Percentiles rank a stretch among this genome's conserved stretches.
phyloP scores from a whole-genome alignment of 495 filamentous ascomycete species.

The Cenococcum geophilum region DNA sequence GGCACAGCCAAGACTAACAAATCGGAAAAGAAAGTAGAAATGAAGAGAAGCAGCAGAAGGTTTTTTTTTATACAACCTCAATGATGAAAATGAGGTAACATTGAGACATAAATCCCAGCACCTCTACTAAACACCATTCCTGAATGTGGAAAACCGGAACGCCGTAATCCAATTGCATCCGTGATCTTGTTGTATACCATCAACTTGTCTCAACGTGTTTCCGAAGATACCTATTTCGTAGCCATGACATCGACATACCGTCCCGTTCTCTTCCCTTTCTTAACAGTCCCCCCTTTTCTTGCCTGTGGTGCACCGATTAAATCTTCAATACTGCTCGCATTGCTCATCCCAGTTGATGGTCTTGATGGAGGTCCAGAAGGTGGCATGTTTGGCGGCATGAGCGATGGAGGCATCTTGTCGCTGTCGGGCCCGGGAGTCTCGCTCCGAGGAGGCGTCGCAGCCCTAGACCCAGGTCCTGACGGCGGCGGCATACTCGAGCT shows the following conservation, averaged over 20 bases:
- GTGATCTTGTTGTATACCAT: not conserved
- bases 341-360: constrained; percentile 57
- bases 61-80: not conserved
- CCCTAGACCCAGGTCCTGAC: constrained; percentile 9
- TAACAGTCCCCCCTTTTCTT: constrained; percentile 60
- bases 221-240: constrained; percentile 25
- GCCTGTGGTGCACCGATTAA: constrained; percentile 63
- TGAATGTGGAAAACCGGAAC: not conserved
- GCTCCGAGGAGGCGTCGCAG: constrained; percentile 11
- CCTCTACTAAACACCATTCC: not conserved
- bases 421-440: constrained; percentile 22
- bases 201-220: not conserved
- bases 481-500: constrained; percentile 30
- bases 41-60: not conserved
- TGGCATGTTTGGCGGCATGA: constrained; percentile 24
- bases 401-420: constrained; percentile 17
- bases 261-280: constrained; percentile 71
- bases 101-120: not conserved
- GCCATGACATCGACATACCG: constrained; percentile 94
- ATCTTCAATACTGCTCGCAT: constrained; percentile 80
- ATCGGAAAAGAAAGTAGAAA: not conserved
- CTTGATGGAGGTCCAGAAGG: constrained; percentile 29
- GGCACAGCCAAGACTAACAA: not conserved
- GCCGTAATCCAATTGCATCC: not conserved
- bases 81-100: not conserved